These are phyloP conservation scores for Vachellia pachyceras DNA, from an alignment of 306 rosid species.

Conservation along the genomic window DNA sequence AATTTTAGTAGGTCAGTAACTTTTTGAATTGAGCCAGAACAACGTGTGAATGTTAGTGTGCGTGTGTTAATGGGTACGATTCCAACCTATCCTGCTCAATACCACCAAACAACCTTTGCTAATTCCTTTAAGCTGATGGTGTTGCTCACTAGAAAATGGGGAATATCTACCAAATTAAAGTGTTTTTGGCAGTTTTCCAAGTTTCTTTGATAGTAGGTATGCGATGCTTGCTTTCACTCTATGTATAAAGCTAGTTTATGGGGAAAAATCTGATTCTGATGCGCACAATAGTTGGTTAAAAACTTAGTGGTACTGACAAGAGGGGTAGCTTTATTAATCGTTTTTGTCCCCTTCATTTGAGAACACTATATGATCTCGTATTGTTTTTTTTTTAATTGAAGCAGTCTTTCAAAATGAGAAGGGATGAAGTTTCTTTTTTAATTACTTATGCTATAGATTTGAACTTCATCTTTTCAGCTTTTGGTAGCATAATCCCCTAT, in stretches of 20 bases:
- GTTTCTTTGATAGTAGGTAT: not conserved
- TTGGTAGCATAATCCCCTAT: not conserved
- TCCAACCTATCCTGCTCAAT: not conserved
- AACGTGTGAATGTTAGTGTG: not conserved
- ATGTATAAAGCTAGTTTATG: not conserved
- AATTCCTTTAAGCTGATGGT: not conserved
- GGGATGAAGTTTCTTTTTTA: not conserved
- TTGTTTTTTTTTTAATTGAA: not conserved
- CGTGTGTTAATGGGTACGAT: not conserved
- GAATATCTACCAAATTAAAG: not conserved
- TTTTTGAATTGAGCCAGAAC: not conserved
- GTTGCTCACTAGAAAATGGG: not conserved
- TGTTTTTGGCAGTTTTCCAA: not conserved
- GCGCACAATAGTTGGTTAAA: not conserved
- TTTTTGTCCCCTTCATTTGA: conserved; percentile 1
- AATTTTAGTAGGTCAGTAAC: not conserved
- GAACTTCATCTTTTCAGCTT: not conserved
- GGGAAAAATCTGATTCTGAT: not conserved
- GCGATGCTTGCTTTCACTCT: not conserved
- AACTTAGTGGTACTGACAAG: not conserved
- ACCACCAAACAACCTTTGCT: not conserved
- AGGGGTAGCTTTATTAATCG: not conserved
- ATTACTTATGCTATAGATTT: not conserved
- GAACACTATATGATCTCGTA: not conserved
- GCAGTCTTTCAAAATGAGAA: not conserved